Evolutionary conservation across 192 early-diverging fungal species (phyloP).

Genomic region (Funneliformis mosseae): DNA sequence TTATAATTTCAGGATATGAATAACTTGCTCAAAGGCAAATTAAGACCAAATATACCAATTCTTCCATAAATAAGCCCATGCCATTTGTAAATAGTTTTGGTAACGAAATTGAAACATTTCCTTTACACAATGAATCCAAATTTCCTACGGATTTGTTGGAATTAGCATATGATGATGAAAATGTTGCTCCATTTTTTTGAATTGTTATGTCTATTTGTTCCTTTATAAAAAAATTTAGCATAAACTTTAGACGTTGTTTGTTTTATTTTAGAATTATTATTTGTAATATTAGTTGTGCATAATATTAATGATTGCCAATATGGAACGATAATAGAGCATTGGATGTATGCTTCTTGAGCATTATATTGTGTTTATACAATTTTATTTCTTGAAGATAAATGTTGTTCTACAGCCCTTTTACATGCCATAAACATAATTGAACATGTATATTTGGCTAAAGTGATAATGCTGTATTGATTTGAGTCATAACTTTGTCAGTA

Average conservation of each 20-base stretch:
- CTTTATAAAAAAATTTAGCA: no score
- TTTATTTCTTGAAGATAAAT: no score
- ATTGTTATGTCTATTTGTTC: no score
- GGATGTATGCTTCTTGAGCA: no score
- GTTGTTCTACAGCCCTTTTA: not conserved
- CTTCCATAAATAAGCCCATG: not conserved
- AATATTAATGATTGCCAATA: no score
- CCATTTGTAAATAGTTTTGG: not conserved
- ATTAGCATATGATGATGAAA: slow-evolving; percentile 1
- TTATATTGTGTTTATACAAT: no score
- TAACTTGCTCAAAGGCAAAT: not conserved
- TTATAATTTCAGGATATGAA: no score
- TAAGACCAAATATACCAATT: not conserved
- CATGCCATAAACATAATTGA: slow-evolving; percentile 15
- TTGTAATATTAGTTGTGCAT: no score
- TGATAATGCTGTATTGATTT: slow-evolving; percentile 3
- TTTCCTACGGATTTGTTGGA: not conserved
- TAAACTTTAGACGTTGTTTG: no score
- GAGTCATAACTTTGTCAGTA: not conserved
- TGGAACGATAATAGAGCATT: no score
- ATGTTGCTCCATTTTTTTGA: not conserved
- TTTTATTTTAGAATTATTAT: no score
- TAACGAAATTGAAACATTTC: not conserved
- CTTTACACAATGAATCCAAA: not conserved
- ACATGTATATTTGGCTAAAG: not conserved